Conservation (phyloP, 2,329 filamentous ascomycete species). For the Geoglossum cookeanum region DNA sequence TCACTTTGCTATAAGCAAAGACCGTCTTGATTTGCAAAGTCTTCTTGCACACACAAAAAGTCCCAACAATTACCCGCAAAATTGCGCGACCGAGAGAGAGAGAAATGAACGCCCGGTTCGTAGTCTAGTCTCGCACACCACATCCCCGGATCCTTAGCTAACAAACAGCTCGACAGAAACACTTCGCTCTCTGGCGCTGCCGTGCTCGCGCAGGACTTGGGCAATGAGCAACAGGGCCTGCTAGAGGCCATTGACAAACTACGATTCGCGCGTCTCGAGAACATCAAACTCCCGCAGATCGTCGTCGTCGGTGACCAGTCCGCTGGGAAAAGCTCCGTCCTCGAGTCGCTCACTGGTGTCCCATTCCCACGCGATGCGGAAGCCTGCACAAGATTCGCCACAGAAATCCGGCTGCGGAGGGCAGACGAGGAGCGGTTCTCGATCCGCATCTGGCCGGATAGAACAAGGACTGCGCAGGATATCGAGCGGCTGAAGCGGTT, state of each 20-base stretch:
- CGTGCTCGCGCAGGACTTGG: background rate
- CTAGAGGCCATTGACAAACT: conserved; percentile 14
- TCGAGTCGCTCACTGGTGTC: conserved; percentile 16
- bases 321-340: conserved; percentile 16
- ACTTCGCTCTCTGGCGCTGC: background rate
- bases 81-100: too few species aligned
- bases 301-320: conserved; percentile 19
- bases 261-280: conserved; percentile 15
- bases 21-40: too few species aligned
- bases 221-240: conserved; percentile 29
- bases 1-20: too few species aligned
- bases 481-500: conserved; percentile 5
- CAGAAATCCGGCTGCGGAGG: conserved; percentile 16
- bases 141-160: background rate
- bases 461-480: conserved; percentile 22
- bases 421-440: background rate
- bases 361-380: conserved; percentile 15
- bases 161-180: background rate
- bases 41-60: too few species aligned
- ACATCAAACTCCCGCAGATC: conserved; percentile 25
- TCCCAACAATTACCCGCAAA: too few species aligned
- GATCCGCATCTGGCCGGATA: conserved; percentile 9
- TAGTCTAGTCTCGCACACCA: too few species aligned
- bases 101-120: too few species aligned
- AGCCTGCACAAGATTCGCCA: conserved; percentile 18